Conservation (phyloP, 768 basidiomycete genomes). For the Termitomyces sp. region DNA sequence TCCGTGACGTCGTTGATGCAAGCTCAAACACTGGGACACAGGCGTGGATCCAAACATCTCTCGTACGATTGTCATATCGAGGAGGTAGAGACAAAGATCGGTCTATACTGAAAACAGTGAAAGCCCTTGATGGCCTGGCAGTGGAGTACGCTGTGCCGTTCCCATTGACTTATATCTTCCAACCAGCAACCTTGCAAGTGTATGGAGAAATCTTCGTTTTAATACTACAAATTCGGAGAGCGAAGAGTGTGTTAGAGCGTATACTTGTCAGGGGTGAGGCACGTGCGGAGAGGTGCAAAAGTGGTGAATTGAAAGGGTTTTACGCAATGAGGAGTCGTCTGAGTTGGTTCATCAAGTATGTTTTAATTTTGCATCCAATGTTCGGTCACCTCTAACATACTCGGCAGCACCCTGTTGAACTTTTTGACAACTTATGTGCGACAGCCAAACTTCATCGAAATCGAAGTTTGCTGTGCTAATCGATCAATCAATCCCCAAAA, state of each 20-base stretch:
- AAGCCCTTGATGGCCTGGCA: conserved; percentile 58
- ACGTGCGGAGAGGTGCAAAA: conserved; percentile 25
- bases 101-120: conserved; percentile 49
- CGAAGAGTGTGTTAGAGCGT: conserved; percentile 65
- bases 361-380: conserved; percentile 7
- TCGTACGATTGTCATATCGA: conserved; percentile 69
- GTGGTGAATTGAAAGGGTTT: conserved; percentile 60
- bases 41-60: conserved; percentile 59
- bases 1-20: conserved; percentile 59
- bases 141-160: conserved; percentile 83
- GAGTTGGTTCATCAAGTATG: conserved; percentile 84
- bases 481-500: neutral
- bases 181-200: conserved; percentile 44
- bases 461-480: neutral
- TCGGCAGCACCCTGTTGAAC: conserved; percentile 33
- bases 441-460: neutral
- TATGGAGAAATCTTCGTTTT: conserved; percentile 71
- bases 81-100: conserved; percentile 42
- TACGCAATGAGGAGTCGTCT: conserved; percentile 73
- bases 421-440: conserved; percentile 72
- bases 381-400: neutral
- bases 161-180: conserved; percentile 76
- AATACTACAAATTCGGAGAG: conserved; percentile 67
- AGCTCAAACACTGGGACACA: conserved; percentile 31
- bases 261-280: conserved; percentile 58